Evolutionary conservation across 176 grass and related monocot genomes (phyloP), one percentile per base, ranked within the genome.

Genomic region (Zizania latifolia): DNA sequence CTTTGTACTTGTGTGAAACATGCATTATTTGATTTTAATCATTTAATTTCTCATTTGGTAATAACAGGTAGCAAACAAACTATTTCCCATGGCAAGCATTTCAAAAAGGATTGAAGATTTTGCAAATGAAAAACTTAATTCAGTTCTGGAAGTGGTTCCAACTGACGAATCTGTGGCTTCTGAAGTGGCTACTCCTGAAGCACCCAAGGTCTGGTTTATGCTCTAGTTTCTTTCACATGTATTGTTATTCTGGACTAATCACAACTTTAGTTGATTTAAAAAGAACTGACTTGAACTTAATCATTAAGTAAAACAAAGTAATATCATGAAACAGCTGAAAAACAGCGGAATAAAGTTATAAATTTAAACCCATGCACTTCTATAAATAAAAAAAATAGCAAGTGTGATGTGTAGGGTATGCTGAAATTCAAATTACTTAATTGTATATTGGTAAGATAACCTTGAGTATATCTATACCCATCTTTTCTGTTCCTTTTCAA

Each of bases 21-120:
- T 60, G 22, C 72, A 40, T 22, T 63, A 23, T 33, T 62, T 38
- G 73, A 57, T 53, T 84, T 68, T 77, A 2, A 45, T 75, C 66
- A 76, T 41, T 71, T 76, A 22, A 10, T 65, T 80, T 92, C 21
- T 66, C 56, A n/a, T 66, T 69, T 31, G n/a, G 32, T 23, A 8
- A 66, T 76, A 77, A 70, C 65, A 97, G 94, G 88, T 97, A 79
- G 94, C 94, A 87, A 97, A 97, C 87, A 97, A 93, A 62, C 65
- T 97, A 82, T 97, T 91, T 80, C 85, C 94, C 3, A 85, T 93
- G 81, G 32, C 86, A 77, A 91, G 87, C 87, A 89, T 93, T 87
- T 97, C 90, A 15, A 82, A 85, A 62, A 97, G 79, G 72, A 97
- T 97, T 79, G 94, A 91, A 89, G 88, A 89, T 46, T 97, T 89